These are phyloP conservation scores for Flaveria floridana DNA, from an alignment of 140 eudicot species.

Conservation along the genomic window DNA sequence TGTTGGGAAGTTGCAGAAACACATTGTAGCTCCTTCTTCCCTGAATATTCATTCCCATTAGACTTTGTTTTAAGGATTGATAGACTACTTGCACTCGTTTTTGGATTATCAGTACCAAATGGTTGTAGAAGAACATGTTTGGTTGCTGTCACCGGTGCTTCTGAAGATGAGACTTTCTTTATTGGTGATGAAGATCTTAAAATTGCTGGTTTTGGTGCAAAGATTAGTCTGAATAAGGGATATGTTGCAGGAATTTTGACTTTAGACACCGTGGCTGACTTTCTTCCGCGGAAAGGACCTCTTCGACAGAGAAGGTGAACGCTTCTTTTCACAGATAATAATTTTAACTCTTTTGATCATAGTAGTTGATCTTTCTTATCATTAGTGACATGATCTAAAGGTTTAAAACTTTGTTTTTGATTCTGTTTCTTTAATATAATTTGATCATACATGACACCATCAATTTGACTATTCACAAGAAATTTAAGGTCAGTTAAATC, in stretches of 20 bases:
- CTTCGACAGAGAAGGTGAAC: conserved; percentile 82
- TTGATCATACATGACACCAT: too few relatives aligned
- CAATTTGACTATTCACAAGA: too few relatives aligned
- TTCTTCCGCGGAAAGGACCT: conserved; percentile 95
- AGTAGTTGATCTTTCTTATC: conserved; percentile 8
- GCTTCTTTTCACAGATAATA: background rate
- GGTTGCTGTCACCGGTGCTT: conserved; percentile 79
- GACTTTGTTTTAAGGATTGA: conserved; percentile 81
- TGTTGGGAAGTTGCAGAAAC: conserved; percentile 99
- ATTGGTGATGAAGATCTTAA: conserved; percentile 75
- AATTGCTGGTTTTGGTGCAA: conserved; percentile 77
- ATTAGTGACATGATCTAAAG: background rate
- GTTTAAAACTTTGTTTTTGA: background rate
- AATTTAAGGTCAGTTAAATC: background rate
- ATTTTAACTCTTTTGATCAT: background rate
- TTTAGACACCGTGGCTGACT: conserved; percentile 89
- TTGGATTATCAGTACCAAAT: conserved; percentile 77
- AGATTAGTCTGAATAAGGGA: conserved; percentile 68
- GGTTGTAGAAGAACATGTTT: conserved; percentile 92
- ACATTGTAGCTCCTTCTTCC: conserved; percentile 98
- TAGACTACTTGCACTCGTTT: conserved; percentile 74
- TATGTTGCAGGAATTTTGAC: conserved; percentile 93
- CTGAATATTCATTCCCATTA: conserved; percentile 81
- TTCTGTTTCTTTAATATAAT: background rate
- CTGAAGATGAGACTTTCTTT: conserved; percentile 54